These are phyloP conservation scores for Quercus phellos DNA, from an alignment of 331 rosid species.

Conservation along the genomic window DNA sequence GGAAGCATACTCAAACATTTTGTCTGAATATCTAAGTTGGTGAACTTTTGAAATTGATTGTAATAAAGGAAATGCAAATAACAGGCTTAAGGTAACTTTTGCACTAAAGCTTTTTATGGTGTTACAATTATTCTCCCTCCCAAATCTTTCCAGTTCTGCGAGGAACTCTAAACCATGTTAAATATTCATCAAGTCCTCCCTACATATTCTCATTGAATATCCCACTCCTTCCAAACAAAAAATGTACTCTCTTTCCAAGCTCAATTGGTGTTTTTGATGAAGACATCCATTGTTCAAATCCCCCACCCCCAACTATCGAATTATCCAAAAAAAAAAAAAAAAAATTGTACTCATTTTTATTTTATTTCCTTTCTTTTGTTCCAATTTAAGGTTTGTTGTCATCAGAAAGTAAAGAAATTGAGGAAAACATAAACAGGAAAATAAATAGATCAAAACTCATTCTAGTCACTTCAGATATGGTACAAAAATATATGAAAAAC, in stretches of 20 bases:
- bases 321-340: no score
- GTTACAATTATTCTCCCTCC: neutral
- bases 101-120: neutral
- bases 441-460: no score
- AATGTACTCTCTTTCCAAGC: neutral
- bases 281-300: no score
- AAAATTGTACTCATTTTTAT: neutral
- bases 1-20: neutral
- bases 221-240: neutral
- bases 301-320: no score
- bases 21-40: neutral
- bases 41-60: neutral
- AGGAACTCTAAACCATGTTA: neutral
- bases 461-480: no score
- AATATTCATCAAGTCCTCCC: constrained; percentile 1
- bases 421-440: neutral
- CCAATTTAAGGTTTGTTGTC: neutral
- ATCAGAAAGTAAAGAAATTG: neutral
- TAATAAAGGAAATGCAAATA: neutral
- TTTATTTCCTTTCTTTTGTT: neutral
- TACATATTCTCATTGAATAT: neutral
- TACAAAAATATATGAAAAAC: no score
- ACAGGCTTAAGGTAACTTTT: neutral
- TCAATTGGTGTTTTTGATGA: no score
- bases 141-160: neutral